phyloP scores from a whole-genome alignment of 2,329 filamentous ascomycete species.

The Fusarium haematococcum region DNA sequence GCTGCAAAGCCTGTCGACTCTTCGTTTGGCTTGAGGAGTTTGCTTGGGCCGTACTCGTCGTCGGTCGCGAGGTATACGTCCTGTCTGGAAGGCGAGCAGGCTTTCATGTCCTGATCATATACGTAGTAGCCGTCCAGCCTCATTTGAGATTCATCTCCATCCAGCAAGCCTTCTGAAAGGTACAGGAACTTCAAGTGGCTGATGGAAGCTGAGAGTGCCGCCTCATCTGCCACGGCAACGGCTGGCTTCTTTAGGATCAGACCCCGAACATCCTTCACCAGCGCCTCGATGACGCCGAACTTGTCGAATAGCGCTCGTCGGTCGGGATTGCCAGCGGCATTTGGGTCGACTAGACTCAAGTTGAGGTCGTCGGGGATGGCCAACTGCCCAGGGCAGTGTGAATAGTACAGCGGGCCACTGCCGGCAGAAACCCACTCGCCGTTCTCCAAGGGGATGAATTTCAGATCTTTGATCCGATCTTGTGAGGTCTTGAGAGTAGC shows the following conservation, averaged over 20 bases:
- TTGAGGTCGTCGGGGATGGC: constrained; percentile 18
- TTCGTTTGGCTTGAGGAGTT: constrained; percentile 6
- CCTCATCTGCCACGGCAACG: background rate
- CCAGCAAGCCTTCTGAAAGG: constrained; percentile 17
- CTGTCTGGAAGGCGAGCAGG: background rate
- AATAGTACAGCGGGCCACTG: constrained; percentile 18
- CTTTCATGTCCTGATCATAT: constrained; percentile 10
- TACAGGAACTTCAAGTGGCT: constrained; percentile 33
- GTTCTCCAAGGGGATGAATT: constrained; percentile 27
- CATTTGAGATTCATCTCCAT: background rate
- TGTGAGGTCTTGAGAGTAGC: background rate
- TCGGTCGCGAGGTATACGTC: constrained; percentile 29
- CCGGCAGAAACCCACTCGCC: constrained; percentile 31
- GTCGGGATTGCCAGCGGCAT: constrained; percentile 17
- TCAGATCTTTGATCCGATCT: constrained; percentile 5
- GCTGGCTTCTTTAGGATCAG: constrained; percentile 9
- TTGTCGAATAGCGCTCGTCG: constrained; percentile 23
- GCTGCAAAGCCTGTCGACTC: background rate
- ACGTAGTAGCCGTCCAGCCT: background rate
- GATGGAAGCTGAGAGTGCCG: constrained; percentile 6
- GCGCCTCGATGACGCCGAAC: constrained; percentile 25
- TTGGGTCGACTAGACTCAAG: constrained; percentile 18
- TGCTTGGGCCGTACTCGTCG: constrained; percentile 18
- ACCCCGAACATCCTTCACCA: constrained; percentile 14
- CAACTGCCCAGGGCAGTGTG: constrained; percentile 12